Evolutionary conservation across 2,329 filamentous ascomycete genomes (phyloP).

Genomic region (Eutypella sp.): DNA sequence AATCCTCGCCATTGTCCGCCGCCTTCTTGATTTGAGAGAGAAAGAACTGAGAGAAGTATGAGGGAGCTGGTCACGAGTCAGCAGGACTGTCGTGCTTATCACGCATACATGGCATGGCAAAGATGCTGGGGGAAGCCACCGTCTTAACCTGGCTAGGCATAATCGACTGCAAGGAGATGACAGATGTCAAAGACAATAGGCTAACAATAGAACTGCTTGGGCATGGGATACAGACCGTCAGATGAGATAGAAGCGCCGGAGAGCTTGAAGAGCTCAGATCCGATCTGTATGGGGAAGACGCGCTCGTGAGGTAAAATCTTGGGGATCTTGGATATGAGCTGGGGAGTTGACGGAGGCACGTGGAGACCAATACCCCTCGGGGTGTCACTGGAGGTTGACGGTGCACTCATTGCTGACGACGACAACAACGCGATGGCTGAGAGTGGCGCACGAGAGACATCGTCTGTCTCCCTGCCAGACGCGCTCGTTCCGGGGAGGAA

Average conservation of each 20-base stretch:
- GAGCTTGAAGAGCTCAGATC: conserved; percentile 65
- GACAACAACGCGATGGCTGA: neutral
- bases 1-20: conserved; percentile 52
- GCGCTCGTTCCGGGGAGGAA: too few species aligned
- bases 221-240: conserved; percentile 50
- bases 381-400: conserved; percentile 25
- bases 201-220: conserved; percentile 1
- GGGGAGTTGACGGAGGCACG: conserved; percentile 24
- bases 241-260: conserved; percentile 70
- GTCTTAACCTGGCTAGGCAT: neutral
- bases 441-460: neutral
- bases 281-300: conserved; percentile 72
- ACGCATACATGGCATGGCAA: conserved; percentile 1
- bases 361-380: conserved; percentile 20
- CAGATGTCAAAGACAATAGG: conserved; percentile 6
- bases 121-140: neutral
- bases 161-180: neutral
- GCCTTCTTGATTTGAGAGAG: conserved; percentile 69
- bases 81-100: conserved; percentile 7
- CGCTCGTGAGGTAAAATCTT: conserved; percentile 62
- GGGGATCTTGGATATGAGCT: conserved; percentile 44
- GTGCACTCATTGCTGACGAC: conserved; percentile 22
- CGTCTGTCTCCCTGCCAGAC: too few species aligned
- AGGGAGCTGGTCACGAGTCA: conserved; percentile 61
- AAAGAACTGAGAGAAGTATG: conserved; percentile 95